Percentiles rank a stretch among this genome's conserved stretches.
Evolutionary conservation across 352 stramenopile genomes (phyloP).

Genomic region (Plasmopara halstedii): DNA sequence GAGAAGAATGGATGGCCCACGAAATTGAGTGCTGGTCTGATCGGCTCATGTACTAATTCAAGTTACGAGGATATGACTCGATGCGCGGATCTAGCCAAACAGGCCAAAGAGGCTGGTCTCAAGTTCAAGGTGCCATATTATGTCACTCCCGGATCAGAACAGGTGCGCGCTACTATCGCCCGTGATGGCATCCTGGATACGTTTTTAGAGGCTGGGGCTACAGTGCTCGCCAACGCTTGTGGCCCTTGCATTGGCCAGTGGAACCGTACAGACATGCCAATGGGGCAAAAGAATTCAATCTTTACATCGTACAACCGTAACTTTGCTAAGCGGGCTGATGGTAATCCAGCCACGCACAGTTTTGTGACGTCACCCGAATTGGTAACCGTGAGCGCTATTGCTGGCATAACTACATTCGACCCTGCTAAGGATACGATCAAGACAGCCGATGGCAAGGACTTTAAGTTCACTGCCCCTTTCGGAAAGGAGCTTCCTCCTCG

Average conservation of each 20-base stretch:
- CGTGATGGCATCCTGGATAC: constrained; percentile 88
- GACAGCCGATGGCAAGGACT: constrained; percentile 75
- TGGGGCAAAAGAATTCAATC: constrained; percentile 90
- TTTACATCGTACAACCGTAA: constrained; percentile 95
- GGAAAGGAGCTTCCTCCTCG: constrained; percentile 87
- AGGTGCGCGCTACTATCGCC: constrained; percentile 88
- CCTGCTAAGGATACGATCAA: constrained; percentile 86
- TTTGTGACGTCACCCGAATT: constrained; percentile 91
- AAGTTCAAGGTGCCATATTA: constrained; percentile 92
- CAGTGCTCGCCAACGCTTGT: constrained; percentile 88
- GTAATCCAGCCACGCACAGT: constrained; percentile 89
- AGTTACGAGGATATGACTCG: constrained; percentile 92
- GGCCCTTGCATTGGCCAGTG: constrained; percentile 93
- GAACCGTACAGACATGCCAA: constrained; percentile 85
- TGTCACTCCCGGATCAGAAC: constrained; percentile 89
- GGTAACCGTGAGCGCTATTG: constrained; percentile 86
- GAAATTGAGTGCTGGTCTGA: constrained; percentile 86
- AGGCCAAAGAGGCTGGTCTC: constrained; percentile 73
- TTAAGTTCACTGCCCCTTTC: constrained; percentile 88
- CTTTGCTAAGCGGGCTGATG: constrained; percentile 92
- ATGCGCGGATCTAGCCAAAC: constrained; percentile 84
- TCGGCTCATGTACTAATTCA: constrained; percentile 93
- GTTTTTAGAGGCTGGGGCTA: constrained; percentile 84
- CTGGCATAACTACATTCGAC: constrained; percentile 87
- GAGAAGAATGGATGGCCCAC: constrained; percentile 89